phyloP scores from a whole-genome alignment of 2,329 filamentous ascomycete species.

The Colletotrichum theobromicola region DNA sequence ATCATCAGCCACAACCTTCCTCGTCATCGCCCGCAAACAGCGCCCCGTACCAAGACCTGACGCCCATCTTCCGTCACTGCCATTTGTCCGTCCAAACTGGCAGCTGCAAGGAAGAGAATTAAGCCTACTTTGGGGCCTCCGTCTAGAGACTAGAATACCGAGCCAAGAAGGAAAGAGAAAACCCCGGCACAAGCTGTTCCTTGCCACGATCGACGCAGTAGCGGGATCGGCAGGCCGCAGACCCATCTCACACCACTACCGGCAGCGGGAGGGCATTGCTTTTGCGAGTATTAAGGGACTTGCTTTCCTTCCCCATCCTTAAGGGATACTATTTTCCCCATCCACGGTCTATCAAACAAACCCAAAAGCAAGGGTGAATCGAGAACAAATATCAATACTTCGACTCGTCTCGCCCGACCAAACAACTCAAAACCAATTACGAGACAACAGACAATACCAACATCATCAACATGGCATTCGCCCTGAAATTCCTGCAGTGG shows the following conservation, averaged over 20 bases:
- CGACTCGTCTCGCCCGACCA: neutral
- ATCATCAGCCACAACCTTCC: conserved; percentile 17
- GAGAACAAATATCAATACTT: neutral
- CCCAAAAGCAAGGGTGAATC: no score
- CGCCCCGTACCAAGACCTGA: conserved; percentile 11
- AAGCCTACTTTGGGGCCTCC: neutral
- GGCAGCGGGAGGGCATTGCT: neutral
- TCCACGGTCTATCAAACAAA: no score
- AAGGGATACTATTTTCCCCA: no score
- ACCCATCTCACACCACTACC: neutral
- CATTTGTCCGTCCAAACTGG: neutral
- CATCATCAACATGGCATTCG: conserved; percentile 23
- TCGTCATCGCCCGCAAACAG: conserved; percentile 20
- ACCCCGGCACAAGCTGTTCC: neutral
- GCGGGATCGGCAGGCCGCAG: conserved; percentile 12
- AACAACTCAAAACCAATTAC: neutral
- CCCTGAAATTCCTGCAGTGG: conserved; percentile 73
- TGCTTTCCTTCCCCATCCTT: neutral
- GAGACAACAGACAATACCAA: neutral
- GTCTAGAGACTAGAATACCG: neutral
- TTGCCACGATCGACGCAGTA: conserved; percentile 17
- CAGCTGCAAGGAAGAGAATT: neutral
- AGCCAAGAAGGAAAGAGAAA: neutral
- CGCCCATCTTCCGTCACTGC: neutral
- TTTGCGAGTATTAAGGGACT: conserved; percentile 7